Base-by-base conservation (phyloP, 495 filamentous ascomycete genomes). In the Polyplosphaeria fusca region DNA sequence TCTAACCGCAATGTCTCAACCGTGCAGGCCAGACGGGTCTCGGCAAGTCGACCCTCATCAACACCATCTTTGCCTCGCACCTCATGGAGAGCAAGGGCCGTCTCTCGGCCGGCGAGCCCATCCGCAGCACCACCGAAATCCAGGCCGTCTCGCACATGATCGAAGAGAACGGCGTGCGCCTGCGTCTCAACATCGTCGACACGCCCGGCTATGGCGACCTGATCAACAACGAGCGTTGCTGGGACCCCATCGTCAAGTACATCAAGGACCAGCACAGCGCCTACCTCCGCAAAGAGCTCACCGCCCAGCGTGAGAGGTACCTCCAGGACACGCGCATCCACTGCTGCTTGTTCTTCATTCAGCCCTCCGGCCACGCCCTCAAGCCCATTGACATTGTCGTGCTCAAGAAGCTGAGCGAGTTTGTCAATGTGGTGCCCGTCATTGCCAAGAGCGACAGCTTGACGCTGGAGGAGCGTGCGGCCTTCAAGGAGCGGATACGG, bases 221-320 rank as follows among this genome's bases (percentile, higher is more conserved):
- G 70, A 84, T 89, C 57, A 89, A 89, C 74, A 89, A 89, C 59
- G 86, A 89, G 68, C 79, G 86, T 79, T 89, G 86, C 75, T 89
- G 86, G 86, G 86, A 89, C 67, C 86, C 94, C 46, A 99, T 99
- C 70, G 91, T 99, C 77, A 97, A 97, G 78, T 99, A 99, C 76
- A 99, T 99, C 81, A 99, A 99, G 80, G 94, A 99, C 75, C 93
- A 99, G 78, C 94, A 99, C 79, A 94, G 89, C n/a, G 91, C 94
- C 65, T 99, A 96, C 76, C 88, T 99, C 45, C 87, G 94, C 72
- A 99, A 99, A 79, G 93, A 99, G 70, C 90, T 99, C 64, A 97
- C 93, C n/a, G 93, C 93, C 62, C 94, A 99, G 79, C 88, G 93
- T 73, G 93, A 99, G 73, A 88, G 93, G 63, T 97, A 99, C 71